These are phyloP conservation scores for Lactarius quietus DNA, from an alignment of 768 basidiomycete species.

Conservation along the genomic window DNA sequence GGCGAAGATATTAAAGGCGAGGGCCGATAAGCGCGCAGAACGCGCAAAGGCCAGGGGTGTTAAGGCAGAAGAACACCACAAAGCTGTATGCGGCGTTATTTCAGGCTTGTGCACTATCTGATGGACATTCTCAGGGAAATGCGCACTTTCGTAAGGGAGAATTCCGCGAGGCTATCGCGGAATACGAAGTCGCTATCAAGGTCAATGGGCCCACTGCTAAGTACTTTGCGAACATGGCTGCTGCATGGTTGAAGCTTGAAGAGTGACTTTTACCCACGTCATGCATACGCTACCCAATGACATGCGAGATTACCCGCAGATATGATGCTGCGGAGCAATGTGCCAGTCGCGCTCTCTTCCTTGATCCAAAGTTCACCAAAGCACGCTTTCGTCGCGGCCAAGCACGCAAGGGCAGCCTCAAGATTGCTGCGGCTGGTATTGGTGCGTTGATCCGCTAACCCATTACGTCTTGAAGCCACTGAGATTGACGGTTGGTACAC, in stretches of 20 bases:
- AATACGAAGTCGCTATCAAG: no score
- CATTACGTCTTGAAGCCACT: neutral
- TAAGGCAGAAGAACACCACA: constrained; percentile 2
- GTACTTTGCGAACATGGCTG: constrained; percentile 39
- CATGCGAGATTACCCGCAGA: neutral
- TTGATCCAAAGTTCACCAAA: constrained; percentile 34
- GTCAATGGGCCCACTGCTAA: no score
- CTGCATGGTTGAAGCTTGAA: constrained; percentile 42
- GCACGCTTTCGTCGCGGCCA: constrained; percentile 37
- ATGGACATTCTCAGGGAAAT: constrained; percentile 43
- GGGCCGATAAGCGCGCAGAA: constrained; percentile 1
- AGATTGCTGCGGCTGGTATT: constrained; percentile 24
- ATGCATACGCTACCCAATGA: no score
- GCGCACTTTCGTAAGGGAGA: constrained; percentile 37
- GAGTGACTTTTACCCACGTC: neutral
- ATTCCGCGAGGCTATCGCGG: constrained; percentile 36
- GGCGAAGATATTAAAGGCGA: neutral
- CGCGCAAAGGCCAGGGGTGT: neutral
- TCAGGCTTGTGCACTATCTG: neutral
- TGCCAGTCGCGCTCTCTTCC: neutral
- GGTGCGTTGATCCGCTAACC: constrained; percentile 26
- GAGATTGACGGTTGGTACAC: neutral
- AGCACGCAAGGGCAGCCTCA: constrained; percentile 33
- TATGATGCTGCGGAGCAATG: neutral
- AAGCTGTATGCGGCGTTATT: neutral